These are phyloP conservation scores for Nemania abortiva DNA, from an alignment of 2,329 filamentous ascomycete genomes.

Conservation along the genomic window DNA sequence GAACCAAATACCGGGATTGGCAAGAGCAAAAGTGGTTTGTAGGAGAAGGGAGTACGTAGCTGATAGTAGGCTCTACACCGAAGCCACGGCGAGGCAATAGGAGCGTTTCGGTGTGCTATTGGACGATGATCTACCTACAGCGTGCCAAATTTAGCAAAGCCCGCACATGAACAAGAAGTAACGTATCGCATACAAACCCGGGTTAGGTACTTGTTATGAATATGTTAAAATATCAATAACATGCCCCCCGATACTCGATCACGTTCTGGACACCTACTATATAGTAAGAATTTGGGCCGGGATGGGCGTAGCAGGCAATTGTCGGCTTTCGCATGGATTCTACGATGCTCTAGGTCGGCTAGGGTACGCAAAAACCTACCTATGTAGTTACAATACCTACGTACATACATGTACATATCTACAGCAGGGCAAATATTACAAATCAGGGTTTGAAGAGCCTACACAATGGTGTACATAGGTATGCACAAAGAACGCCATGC, in stretches of 20 bases:
- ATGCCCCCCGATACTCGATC: neutral
- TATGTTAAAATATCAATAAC: neutral
- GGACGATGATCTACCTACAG: neutral
- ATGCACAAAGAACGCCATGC: conserved; percentile 4
- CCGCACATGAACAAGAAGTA: neutral
- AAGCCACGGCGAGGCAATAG: neutral
- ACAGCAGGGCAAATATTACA: conserved; percentile 24
- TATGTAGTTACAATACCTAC: too few relatives aligned
- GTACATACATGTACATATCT: too few relatives aligned
- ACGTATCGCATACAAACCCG: neutral
- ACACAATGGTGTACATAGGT: neutral
- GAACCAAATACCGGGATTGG: conserved; percentile 32
- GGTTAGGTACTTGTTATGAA: neutral
- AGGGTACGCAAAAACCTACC: too few relatives aligned
- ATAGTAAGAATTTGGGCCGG: neutral
- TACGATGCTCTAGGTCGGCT: neutral
- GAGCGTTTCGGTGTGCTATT: conserved; percentile 6
- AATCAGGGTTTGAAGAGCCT: conserved; percentile 14
- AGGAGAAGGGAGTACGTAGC: neutral
- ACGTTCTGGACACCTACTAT: neutral
- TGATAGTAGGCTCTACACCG: neutral
- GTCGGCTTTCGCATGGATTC: neutral
- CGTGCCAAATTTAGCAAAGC: neutral
- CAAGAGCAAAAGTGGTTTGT: neutral
- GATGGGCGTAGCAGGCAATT: neutral